Conservation (phyloP, 202 grass and related monocot genomes). For the Schoenoplectus triqueter region DNA sequence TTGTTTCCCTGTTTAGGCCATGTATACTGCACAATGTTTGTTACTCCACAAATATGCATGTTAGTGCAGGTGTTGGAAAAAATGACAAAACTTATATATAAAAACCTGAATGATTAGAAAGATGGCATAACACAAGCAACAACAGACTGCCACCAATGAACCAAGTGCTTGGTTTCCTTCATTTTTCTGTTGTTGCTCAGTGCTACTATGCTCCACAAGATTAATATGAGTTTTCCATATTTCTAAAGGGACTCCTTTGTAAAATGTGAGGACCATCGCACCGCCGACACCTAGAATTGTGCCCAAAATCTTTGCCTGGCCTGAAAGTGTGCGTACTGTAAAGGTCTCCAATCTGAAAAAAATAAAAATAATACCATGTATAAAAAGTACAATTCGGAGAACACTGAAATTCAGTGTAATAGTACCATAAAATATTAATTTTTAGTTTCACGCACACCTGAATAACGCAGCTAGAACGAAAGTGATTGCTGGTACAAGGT, state of each 20-base stretch:
- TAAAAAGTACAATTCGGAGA: neutral
- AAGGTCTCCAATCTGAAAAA: slow-evolving; percentile 61
- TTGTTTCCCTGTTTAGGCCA: neutral
- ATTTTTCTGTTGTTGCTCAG: neutral
- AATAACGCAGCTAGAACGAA: slow-evolving; percentile 70
- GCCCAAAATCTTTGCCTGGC: slow-evolving; percentile 73
- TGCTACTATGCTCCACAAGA: slow-evolving; percentile 25
- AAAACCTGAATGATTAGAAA: slow-evolving; percentile 73
- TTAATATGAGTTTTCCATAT: slow-evolving; percentile 52
- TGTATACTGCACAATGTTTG: neutral
- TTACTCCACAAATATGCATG: neutral
- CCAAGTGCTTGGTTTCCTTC: slow-evolving; percentile 46
- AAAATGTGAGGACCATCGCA: slow-evolving; percentile 92
- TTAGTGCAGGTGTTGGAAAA: too few relatives aligned
- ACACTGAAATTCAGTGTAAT: neutral
- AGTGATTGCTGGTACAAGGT: slow-evolving; percentile 77
- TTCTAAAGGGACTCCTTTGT: slow-evolving; percentile 67
- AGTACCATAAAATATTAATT: slow-evolving; percentile 8
- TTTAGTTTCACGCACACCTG: slow-evolving; percentile 38
- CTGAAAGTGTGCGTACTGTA: slow-evolving; percentile 40
- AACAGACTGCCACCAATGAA: slow-evolving; percentile 49
- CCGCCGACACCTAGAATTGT: slow-evolving; percentile 71
- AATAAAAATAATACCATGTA: neutral
- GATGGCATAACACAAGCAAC: slow-evolving; percentile 71
- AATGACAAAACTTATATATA: neutral